Evolutionary conservation across 305 asterid species (phyloP).

Genomic region (Fraxinus dipetala): DNA sequence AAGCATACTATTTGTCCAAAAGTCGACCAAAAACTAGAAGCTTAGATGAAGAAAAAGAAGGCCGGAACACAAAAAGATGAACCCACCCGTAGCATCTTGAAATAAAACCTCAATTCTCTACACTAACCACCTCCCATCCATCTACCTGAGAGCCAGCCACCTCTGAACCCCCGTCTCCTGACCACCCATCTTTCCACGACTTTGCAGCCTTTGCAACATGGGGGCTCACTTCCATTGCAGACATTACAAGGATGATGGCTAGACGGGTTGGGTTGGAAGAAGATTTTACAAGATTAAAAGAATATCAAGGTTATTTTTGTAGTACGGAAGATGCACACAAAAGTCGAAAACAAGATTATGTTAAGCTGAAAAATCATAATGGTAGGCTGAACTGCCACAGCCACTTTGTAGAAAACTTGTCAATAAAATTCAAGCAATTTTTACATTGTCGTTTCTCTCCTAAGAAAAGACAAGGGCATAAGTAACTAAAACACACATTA

Average conservation of each 20-base stretch:
- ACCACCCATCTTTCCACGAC: neutral
- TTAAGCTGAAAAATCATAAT: neutral
- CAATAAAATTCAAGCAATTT: neutral
- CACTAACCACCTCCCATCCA: neutral
- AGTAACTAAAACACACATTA: neutral
- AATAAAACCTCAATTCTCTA: neutral
- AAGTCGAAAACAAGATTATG: neutral
- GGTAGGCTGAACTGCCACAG: neutral
- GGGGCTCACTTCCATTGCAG: neutral
- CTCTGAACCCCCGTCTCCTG: neutral
- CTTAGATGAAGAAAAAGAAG: too few relatives aligned
- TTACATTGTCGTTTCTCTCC: neutral
- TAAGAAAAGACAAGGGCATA: neutral
- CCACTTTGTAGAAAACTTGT: neutral
- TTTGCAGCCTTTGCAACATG: neutral
- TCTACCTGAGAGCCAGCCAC: neutral
- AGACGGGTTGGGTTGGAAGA: neutral
- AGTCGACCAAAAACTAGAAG: too few relatives aligned
- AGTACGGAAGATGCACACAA: neutral
- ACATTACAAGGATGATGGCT: neutral
- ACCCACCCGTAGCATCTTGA: too few relatives aligned
- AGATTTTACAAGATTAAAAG: neutral
- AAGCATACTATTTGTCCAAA: too few relatives aligned
- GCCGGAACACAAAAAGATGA: too few relatives aligned
- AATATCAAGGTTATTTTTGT: neutral